Base-by-base conservation (phyloP, 768 basidiomycete genomes). In the Scleroderma citrinum region DNA sequence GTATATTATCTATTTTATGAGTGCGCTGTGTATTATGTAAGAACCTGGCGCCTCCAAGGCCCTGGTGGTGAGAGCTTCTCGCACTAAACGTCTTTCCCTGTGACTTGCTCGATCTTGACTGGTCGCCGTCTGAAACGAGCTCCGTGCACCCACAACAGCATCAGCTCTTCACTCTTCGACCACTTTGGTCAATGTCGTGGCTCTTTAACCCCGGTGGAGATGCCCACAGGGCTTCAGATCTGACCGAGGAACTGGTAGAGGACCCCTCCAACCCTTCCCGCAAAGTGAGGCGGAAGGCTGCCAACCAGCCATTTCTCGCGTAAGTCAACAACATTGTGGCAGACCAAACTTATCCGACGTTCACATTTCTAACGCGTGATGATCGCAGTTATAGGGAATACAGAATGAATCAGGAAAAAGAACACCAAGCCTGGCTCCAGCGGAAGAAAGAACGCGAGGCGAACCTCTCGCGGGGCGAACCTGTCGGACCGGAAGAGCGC, bases 251-350 rank as follows among this genome's bases (percentile, higher is more conserved):
- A 48, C 78, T 78, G 67, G 79, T 82, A 3, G 64, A 71, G 55
- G 86, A 88, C 66, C 85, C 85, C 47, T 55, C 66, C 46, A 78
- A 83, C 52, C 78, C 83, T 2, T 74, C 77, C 50, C 77, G 87
- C 56, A 77, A 79, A 74, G 88, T 94, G 34, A 79, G 85, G 23
- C 80, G 78, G 54, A 95, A 94, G 71, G 68, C 80, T 37, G 89
- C 92, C 26, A 96, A 95, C 69, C 74, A 76, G 51, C 89, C 93
- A 8, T 92, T 90, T 68, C 77, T 94, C 24, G 81, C 81, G 82
- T 92, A 71, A 55, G 83, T 76, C 34, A 59, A 64, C 26, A 16
- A 29, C 17, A 1, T 8, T 29, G 45, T 51, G n/a, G 11, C 19
- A 23, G 8, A n/a, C 43, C 30, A 36, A 47, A n/a, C 44, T 29